Percentiles rank a stretch among this genome's conserved stretches.
Evolutionary conservation across 148 eudicot genomes (phyloP).

Genomic region (Rhododendron molle): DNA sequence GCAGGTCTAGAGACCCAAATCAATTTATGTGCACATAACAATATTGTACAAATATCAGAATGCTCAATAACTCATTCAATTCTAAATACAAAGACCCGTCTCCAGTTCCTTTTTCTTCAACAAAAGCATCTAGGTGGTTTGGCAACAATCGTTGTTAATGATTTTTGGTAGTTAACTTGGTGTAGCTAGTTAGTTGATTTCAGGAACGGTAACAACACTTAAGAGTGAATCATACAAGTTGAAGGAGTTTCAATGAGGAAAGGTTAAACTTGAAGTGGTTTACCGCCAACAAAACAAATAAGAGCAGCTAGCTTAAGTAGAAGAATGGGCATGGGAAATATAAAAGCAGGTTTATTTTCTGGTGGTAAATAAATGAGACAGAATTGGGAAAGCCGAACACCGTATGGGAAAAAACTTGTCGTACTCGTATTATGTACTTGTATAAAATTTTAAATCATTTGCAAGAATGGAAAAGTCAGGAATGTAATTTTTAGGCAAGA

Average conservation of each 20-base stretch:
- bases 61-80: not conserved
- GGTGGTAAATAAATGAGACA: not conserved
- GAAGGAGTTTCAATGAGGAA: not conserved
- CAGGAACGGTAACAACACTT: not conserved
- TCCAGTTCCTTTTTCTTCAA: not conserved
- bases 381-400: not conserved
- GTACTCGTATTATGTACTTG: not conserved
- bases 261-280: not conserved
- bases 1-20: too few species aligned
- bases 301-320: not conserved
- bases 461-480: not conserved
- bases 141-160: not conserved
- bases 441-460: not conserved
- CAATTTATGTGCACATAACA: too few species aligned
- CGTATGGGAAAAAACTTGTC: not conserved
- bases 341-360: not conserved
- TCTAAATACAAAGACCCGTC: not conserved
- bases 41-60: not conserved
- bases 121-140: not conserved
- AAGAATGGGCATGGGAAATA: not conserved
- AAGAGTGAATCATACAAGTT: not conserved
- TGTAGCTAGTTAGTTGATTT: not conserved
- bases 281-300: not conserved
- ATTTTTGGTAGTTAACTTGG: not conserved
- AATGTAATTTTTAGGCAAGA: not conserved